Evolutionary conservation across 768 basidiomycete genomes (phyloP).

Genomic region (Russula virescens): DNA sequence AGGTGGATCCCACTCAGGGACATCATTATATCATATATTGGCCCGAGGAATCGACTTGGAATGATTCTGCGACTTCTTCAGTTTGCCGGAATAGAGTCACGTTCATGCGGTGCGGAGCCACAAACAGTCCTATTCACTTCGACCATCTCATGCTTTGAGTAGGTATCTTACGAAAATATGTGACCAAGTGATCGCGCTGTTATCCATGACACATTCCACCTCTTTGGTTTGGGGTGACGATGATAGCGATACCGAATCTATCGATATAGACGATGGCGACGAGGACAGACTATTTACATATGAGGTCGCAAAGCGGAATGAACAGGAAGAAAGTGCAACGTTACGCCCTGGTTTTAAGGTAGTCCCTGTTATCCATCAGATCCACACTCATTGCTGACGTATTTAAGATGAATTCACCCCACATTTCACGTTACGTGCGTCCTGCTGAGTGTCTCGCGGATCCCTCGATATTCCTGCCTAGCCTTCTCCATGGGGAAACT

Average conservation of each 20-base stretch:
- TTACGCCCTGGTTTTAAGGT: constrained; percentile 44
- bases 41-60: constrained; percentile 58
- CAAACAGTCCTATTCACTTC: neutral
- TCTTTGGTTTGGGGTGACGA: constrained; percentile 42
- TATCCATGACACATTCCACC: constrained; percentile 43
- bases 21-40: constrained; percentile 50
- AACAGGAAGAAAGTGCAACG: constrained; percentile 48
- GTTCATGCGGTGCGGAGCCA: constrained; percentile 48
- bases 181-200: constrained; percentile 48
- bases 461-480: neutral
- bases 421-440: neutral
- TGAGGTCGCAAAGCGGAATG: constrained; percentile 47
- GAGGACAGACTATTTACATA: constrained; percentile 47
- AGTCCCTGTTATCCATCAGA: neutral
- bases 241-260: constrained; percentile 22
- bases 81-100: constrained; percentile 50
- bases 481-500: constrained; percentile 21
- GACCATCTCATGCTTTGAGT: neutral
- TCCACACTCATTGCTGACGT: neutral
- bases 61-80: constrained; percentile 41
- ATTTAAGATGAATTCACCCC: neutral
- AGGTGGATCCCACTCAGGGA: constrained; percentile 16
- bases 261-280: constrained; percentile 38
- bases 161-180: constrained; percentile 30
- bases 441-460: neutral